Base-by-base conservation (phyloP, 2,329 filamentous ascomycete species). In the Microdochium nivale region DNA sequence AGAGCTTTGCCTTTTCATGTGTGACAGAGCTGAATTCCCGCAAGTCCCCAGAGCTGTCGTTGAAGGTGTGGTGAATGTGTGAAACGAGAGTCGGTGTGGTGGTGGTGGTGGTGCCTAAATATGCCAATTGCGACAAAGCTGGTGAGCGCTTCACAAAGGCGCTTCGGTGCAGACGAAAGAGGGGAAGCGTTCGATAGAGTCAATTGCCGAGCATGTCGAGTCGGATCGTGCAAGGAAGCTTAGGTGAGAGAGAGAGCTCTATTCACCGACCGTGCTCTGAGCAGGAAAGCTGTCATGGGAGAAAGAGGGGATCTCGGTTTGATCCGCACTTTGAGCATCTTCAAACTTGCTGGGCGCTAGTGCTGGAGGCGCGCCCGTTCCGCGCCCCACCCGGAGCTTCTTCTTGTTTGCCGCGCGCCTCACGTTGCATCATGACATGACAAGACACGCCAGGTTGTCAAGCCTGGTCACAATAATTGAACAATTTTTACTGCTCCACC, bases 91-190 rank as follows among this genome's bases (percentile, higher is more conserved):
- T 23, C 40, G 40, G 19, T 10, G 7, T 44, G 9, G 16, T 21
- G 19, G 40, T 44, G 40, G 7, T 44, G 9, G 16, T 21, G 19
- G 40, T 44, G 40, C 14, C 19, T 13, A 19, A 19, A 23, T 23
- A 19, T 5, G 19, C 40, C 19, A 5, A 19, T 16, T 19, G 40
- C 9, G 10, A 24, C 9, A 11, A 23, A 13, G 19, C 14, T 19
- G 62, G 53, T 61, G 16, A 24, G 27, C 48, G 27, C 33, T 51
- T 10, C 9, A 44, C 19, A 7, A 19, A 24, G 10, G 40, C 40
- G 19, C 14, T 21, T 3, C 9, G 3, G 16, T 24, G 40, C 40
- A 16, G 40, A 44, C 40, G 19, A 7, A 7, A 44, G 40, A 44
- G 19, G 14, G 21, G 19, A 44, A 13, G 40, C 21, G 40, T 8